phyloP scores from a whole-genome alignment of 768 basidiomycete species.

The Tylopilus sp. region DNA sequence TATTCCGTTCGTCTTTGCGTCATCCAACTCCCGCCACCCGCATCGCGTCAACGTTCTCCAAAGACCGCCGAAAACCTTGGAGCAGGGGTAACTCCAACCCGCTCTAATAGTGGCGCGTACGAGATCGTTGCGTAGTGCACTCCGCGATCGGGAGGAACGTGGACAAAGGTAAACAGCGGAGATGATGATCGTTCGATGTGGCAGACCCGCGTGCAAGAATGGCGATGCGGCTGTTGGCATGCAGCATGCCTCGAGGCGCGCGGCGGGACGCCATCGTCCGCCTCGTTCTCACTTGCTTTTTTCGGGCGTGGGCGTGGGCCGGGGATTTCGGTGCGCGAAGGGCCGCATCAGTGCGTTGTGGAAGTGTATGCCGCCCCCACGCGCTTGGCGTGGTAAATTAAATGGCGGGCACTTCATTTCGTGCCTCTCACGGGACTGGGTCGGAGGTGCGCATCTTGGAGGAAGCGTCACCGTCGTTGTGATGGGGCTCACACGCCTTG shows the following conservation, averaged over 20 bases:
- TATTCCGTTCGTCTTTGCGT: not conserved
- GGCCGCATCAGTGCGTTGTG: slow-evolving; percentile 3
- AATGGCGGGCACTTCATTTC: not conserved
- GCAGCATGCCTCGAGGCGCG: slow-evolving; percentile 14
- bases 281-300: not conserved
- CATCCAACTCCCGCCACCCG: not conserved
- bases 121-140: slow-evolving; percentile 8
- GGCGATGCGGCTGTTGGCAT: not conserved
- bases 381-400: not conserved
- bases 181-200: slow-evolving; percentile 12
- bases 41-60: not conserved
- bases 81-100: no score
- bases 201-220: slow-evolving; percentile 1
- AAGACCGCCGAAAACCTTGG: not conserved
- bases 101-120: no score
- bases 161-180: slow-evolving; percentile 15
- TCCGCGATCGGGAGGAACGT: not conserved
- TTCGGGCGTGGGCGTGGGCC: not conserved
- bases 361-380: not conserved
- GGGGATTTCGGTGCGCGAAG: not conserved
- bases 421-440: slow-evolving; percentile 7
- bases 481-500: not conserved
- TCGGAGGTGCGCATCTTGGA: not conserved
- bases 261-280: not conserved
- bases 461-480: not conserved